Evolutionary conservation across 768 basidiomycete genomes (phyloP).

Genomic region (Pluteus cervinus): DNA sequence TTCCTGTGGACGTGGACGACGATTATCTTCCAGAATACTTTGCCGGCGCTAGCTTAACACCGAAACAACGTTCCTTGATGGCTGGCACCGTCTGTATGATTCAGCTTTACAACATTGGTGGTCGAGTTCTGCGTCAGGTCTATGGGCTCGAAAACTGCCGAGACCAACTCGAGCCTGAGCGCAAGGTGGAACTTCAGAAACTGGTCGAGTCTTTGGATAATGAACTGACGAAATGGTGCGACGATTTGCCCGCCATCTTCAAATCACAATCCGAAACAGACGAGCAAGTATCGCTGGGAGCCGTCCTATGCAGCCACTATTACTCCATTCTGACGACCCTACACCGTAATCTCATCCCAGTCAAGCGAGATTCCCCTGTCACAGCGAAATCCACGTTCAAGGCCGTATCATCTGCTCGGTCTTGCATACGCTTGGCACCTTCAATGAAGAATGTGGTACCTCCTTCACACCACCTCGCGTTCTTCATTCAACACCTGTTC

Average conservation of each 20-base stretch:
- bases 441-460: conserved; percentile 82
- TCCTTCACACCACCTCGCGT: conserved; percentile 80
- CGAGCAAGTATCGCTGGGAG: conserved; percentile 80
- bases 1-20: conserved; percentile 81
- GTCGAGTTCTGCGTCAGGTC: conserved; percentile 74
- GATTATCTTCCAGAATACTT: conserved; percentile 69
- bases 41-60: conserved; percentile 51
- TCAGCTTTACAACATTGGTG: conserved; percentile 79
- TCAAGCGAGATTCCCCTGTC: conserved; percentile 64
- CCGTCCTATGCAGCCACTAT: conserved; percentile 83
- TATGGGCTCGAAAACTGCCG: conserved; percentile 77
- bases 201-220: conserved; percentile 74
- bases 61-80: conserved; percentile 67
- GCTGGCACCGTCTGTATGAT: conserved; percentile 72
- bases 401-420: conserved; percentile 79
- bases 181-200: conserved; percentile 68
- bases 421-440: conserved; percentile 79
- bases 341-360: conserved; percentile 83
- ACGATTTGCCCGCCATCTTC: conserved; percentile 67
- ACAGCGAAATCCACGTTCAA: conserved; percentile 70
- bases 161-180: conserved; percentile 67
- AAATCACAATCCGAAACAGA: conserved; percentile 69
- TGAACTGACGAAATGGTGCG: conserved; percentile 79
- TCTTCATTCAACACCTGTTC: conserved; percentile 87
- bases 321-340: conserved; percentile 84